Conservation (phyloP, 129 eudicot species). For the Flaveria linearis region DNA sequence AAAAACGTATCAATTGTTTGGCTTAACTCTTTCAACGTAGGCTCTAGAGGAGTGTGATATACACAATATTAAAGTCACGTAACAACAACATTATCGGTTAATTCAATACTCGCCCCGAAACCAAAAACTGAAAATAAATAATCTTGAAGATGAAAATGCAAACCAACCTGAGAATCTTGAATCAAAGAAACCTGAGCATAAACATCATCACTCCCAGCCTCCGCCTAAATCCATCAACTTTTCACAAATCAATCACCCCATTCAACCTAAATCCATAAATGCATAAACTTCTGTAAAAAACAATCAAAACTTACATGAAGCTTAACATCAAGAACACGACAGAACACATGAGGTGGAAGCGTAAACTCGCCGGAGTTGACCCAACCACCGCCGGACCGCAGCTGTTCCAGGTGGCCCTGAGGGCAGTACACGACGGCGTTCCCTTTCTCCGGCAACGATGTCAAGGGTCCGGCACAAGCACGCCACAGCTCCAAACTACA, state of each 20-base stretch:
- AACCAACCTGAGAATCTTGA: constrained; percentile 74
- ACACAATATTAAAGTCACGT: too few relatives aligned
- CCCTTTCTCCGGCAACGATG: constrained; percentile 77
- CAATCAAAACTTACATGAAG: constrained; percentile 66
- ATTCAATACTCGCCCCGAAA: too few relatives aligned
- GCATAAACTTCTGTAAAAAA: background rate
- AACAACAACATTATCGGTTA: too few relatives aligned
- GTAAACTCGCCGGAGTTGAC: constrained; percentile 35
- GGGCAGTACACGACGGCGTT: constrained; percentile 81
- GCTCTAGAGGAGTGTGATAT: too few relatives aligned
- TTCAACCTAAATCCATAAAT: background rate
- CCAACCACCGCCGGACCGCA: constrained; percentile 39
- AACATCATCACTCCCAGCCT: constrained; percentile 80
- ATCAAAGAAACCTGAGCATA: constrained; percentile 77
- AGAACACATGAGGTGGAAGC: constrained; percentile 80
- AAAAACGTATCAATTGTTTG: too few relatives aligned
- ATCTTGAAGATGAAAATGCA: constrained; percentile 13
- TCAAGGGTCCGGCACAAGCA: constrained; percentile 92
- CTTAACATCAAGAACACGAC: constrained; percentile 84
- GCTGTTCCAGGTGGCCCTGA: constrained; percentile 78
- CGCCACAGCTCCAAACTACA: constrained; percentile 98
- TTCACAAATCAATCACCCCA: background rate
- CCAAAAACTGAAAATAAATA: too few relatives aligned
- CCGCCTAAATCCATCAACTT: constrained; percentile 54
- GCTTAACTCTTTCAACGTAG: too few relatives aligned